Evolutionary conservation across 2,329 filamentous ascomycete genomes (phyloP), one percentile per base, ranked within the genome.

Genomic region (Penicillium fuscoglaucum): DNA sequence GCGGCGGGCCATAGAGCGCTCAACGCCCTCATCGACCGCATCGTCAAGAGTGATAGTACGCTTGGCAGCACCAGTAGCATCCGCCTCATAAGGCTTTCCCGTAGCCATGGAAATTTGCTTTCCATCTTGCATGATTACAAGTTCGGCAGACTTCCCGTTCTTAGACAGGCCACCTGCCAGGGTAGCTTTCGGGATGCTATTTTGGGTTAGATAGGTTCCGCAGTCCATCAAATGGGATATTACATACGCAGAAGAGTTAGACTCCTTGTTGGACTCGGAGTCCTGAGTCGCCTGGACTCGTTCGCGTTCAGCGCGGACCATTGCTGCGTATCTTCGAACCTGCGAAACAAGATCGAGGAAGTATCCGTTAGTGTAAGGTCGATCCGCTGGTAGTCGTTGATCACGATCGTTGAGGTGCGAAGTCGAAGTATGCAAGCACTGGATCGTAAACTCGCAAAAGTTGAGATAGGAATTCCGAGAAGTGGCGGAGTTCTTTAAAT

Each of bases 331-430:
- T 74, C 91, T 86, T 74, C 88, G 86, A 69, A 97, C 92, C 84
- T 97, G 93, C 75, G 96, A 91, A 75, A 96, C 88, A 61, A 98
- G 87, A 80, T 98, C 93, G 79, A 97, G 89, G 75, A 97, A 97
- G 79, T 98, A 98, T 73, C 91, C 91, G 84, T 90, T 91, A 83
- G 89, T 95, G 82, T 97, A 98, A 66, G 92, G 91, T 70, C 90
- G 88, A 77, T 98, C 93, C 77, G 86, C 82, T 60, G 90, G 89
- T 74, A 91, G 87, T 66, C 88, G 88, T 79, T 93, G 90, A 76
- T 98, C 93, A 74, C 87, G 87, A 74, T 96, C 91, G 81, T 86
- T 88, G 65, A 97, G 83, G 76, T 89, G 88, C 76, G 91, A 88
- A 76, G 96, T 90, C 60, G 91, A 95, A 64, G 91, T 88, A 82